Conservation (phyloP, 768 basidiomycete genomes). For the Hericium coralloides region DNA sequence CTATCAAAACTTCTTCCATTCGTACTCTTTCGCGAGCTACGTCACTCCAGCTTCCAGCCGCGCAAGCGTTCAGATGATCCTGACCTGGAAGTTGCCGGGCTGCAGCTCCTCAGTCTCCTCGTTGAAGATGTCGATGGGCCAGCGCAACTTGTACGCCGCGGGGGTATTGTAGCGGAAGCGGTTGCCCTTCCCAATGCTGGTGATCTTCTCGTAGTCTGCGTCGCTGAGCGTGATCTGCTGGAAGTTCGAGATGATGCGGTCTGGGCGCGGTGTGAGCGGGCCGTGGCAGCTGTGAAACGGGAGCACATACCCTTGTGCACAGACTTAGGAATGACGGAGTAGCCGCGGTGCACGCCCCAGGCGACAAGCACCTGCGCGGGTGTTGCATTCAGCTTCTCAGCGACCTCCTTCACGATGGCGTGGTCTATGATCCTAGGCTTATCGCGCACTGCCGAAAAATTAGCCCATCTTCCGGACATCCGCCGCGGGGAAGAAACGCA, state of each 20-base stretch:
- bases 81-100: neutral
- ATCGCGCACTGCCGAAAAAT: neutral
- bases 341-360: slow-evolving; percentile 69
- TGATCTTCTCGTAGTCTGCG: slow-evolving; percentile 58
- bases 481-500: slow-evolving; percentile 22
- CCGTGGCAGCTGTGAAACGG: neutral
- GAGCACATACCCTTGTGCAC: slow-evolving; percentile 43
- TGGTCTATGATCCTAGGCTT: slow-evolving; percentile 35
- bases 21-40: neutral
- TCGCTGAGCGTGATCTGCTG: slow-evolving; percentile 58
- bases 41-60: neutral
- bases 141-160: slow-evolving; percentile 44
- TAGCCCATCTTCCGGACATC: neutral
- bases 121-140: slow-evolving; percentile 68
- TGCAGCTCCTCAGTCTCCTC: slow-evolving; percentile 42
- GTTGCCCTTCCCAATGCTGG: slow-evolving; percentile 39
- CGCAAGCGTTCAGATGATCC: neutral
- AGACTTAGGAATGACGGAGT: slow-evolving; percentile 80
- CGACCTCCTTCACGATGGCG: slow-evolving; percentile 50
- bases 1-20: neutral
- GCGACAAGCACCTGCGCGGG: slow-evolving; percentile 79
- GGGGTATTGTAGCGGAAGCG: slow-evolving; percentile 58
- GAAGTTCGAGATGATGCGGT: slow-evolving; percentile 70
- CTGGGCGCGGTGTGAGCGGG: slow-evolving; percentile 17
- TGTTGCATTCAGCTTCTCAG: slow-evolving; percentile 51